Evolutionary conservation across 306 rosid species (phyloP), one percentile per base, ranked within the genome.

Genomic region (Parietaria judaica): DNA sequence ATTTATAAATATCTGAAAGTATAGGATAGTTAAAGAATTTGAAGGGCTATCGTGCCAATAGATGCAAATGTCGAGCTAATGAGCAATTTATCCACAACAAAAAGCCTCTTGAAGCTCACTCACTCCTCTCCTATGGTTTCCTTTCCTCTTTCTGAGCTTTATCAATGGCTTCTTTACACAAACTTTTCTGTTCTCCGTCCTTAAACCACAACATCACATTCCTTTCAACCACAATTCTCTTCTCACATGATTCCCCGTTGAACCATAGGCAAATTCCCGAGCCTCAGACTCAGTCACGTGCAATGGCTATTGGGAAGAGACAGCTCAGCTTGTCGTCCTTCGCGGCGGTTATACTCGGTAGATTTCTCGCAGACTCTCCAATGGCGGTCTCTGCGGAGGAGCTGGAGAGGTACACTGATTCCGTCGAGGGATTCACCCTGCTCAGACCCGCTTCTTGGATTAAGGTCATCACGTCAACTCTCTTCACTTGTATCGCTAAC

Each of bases 401-500:
- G 70, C 96, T 91, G 53, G 80, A 73, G 78, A 88, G 95, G 48
- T 91, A 85, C 76, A 81, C 82, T 0, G 92, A 88, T 78, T 72
- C 78, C 37, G 74, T 66, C 60, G 88, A 88, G 81, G 96, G 95
- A 9, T 91, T 91, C 83, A 85, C 96, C 66, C 96, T 91, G 56
- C 98, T 85, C 51, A 85, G 38, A 68, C 95, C 96, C 68, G 78
- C 88, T 67, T 83, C 96, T 70, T 85, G 96, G 96, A 73, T 66
- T 3, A 85, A 87, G 98, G 96, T 85, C 44, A 11, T 36, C 53
- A 11, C 31, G 53, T 0, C 12, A 1, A 13, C 1, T 59, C 37
- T n/a, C 7, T 8, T 17, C n/a, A n/a, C 4, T 8, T 6, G 36
- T 35, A 15, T 7, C 38, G 51, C 23, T 15, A 10, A 50, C 8